Conservation (phyloP, 148 eudicot species). For the Rhododendron simsii region DNA sequence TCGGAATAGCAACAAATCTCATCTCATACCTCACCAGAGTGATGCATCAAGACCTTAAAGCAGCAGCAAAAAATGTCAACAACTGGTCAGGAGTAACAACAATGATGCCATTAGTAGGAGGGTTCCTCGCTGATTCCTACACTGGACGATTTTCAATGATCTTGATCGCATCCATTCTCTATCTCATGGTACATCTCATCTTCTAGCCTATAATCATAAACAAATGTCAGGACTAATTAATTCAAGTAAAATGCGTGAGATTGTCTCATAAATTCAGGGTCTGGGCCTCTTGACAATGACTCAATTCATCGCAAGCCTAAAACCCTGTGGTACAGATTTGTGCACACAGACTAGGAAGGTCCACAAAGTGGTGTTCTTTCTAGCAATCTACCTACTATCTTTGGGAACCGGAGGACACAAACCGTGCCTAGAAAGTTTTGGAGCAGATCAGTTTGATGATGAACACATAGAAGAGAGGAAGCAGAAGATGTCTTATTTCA, state of each 20-base stretch:
- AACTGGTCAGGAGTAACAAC: constrained; percentile 16
- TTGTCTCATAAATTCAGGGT: constrained; percentile 1
- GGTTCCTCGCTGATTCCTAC: constrained; percentile 13
- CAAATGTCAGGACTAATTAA: not conserved
- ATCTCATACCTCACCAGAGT: constrained; percentile 15
- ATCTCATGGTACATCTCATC: constrained; percentile 7
- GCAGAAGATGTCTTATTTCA: constrained; percentile 38
- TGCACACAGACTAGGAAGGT: constrained; percentile 13
- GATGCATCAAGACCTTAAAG: constrained; percentile 11
- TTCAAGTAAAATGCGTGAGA: not conserved
- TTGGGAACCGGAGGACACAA: constrained; percentile 16
- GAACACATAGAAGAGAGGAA: constrained; percentile 10
- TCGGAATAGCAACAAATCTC: constrained; percentile 10
- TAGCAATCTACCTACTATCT: constrained; percentile 10
- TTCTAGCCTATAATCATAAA: not conserved
- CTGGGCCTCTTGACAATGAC: constrained; percentile 16
- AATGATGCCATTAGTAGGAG: constrained; percentile 11
- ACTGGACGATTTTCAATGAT: constrained; percentile 9
- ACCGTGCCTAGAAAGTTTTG: constrained; percentile 17
- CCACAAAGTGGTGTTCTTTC: constrained; percentile 8
- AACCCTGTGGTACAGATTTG: constrained; percentile 15
- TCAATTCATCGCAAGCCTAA: constrained; percentile 18
- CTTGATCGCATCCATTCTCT: constrained; percentile 4
- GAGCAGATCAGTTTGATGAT: constrained; percentile 17
- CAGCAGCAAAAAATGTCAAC: constrained; percentile 15